phyloP scores from a whole-genome alignment of 2,329 filamentous ascomycete genomes.

The Furcasterigmium sp. region DNA sequence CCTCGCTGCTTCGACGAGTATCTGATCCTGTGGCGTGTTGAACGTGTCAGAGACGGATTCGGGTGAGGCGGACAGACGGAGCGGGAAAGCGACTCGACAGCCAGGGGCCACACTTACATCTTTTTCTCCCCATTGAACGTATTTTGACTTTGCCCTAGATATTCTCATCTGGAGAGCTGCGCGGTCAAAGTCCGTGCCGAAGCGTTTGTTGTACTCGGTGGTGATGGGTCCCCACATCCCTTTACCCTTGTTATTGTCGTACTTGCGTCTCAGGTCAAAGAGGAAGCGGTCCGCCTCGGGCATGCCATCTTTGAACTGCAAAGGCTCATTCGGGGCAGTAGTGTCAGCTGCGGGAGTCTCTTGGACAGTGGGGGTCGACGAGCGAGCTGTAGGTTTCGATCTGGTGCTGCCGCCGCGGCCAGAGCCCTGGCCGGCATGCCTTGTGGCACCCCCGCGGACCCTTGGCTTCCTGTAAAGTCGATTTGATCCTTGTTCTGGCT shows the following conservation, averaged over 20 bases:
- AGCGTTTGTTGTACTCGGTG: constrained; percentile 29
- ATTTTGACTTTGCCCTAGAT: constrained; percentile 42
- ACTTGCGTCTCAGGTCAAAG: constrained; percentile 41
- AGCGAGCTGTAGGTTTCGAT: no score
- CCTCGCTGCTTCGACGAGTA: not conserved
- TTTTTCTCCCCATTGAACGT: constrained; percentile 39
- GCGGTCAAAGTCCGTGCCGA: constrained; percentile 33
- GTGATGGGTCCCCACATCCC: constrained; percentile 55
- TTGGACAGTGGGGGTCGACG: not conserved
- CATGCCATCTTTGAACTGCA: constrained; percentile 36
- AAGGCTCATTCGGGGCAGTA: constrained; percentile 14
- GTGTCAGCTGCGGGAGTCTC: not conserved
- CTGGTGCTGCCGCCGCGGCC: not conserved
- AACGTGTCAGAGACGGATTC: no score
- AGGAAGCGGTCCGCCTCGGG: constrained; percentile 43
- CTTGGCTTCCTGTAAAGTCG: not conserved
- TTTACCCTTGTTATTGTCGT: constrained; percentile 43
- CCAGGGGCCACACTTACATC: constrained; percentile 48
- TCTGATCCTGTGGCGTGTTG: not conserved
- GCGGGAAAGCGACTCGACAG: no score
- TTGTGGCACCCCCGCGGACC: not conserved
- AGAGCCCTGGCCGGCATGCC: not conserved
- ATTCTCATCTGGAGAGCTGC: constrained; percentile 54
- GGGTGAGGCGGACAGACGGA: no score
- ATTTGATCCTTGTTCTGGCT: not conserved